Conservation (phyloP, 2,329 filamentous ascomycete species). For the Calonectria pseudoreteaudii region DNA sequence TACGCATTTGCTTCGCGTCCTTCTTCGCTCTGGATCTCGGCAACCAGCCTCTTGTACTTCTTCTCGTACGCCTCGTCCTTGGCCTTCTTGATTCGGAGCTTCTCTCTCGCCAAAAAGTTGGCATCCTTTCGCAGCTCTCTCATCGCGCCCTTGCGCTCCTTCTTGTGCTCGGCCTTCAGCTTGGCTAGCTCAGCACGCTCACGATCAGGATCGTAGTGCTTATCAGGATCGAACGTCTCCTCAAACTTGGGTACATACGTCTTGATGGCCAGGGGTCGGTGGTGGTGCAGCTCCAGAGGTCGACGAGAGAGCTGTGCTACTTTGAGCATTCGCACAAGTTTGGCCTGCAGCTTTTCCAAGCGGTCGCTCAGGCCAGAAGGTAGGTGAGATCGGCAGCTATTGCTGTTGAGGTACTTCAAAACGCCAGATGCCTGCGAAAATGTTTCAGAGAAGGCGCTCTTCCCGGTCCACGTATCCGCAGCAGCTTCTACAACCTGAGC, state of each 20-base stretch:
- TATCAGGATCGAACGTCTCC: conserved; percentile 91
- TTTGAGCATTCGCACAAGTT: conserved; percentile 66
- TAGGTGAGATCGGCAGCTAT: conserved; percentile 63
- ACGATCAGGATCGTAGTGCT: conserved; percentile 96
- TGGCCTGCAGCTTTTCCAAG: conserved; percentile 56
- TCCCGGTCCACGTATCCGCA: conserved; percentile 78
- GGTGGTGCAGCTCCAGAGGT: conserved; percentile 88
- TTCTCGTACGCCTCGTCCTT: conserved; percentile 94
- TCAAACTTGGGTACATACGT: conserved; percentile 94
- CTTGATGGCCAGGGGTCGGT: conserved; percentile 89
- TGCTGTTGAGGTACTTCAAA: conserved; percentile 70
- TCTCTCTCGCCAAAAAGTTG: conserved; percentile 92
- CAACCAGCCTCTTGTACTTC: conserved; percentile 92
- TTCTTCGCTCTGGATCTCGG: conserved; percentile 96
- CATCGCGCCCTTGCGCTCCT: conserved; percentile 94
- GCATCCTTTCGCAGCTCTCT: conserved; percentile 95
- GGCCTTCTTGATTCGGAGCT: conserved; percentile 91
- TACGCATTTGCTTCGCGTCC: conserved; percentile 88
- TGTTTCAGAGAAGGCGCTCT: conserved; percentile 82
- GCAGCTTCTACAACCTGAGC: conserved; percentile 75
- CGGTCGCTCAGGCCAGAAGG: conserved; percentile 56
- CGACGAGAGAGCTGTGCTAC: conserved; percentile 76
- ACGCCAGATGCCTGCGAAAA: conserved; percentile 74
- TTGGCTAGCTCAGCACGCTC: conserved; percentile 88
- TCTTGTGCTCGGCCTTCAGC: conserved; percentile 91